A percentile compares a stretch with the other conserved stretches of the same genome.
Conservation (phyloP, 192 early-diverging fungal genomes). For the Chytriomyces hyalinus region DNA sequence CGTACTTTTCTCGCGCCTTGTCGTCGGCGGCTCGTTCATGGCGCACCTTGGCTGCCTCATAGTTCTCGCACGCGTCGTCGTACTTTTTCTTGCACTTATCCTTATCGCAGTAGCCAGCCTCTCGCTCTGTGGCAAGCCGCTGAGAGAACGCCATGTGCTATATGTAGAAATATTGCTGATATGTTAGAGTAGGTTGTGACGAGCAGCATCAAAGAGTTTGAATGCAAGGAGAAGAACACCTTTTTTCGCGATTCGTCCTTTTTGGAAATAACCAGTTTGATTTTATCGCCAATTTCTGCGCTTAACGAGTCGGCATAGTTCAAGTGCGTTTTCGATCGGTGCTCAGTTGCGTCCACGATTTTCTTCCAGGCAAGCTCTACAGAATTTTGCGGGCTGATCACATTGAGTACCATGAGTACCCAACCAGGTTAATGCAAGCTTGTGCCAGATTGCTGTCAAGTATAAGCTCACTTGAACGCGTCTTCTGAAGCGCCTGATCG, state of each 20-base stretch:
- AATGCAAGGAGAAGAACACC: slow-evolving; percentile 38
- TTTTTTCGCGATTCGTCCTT: slow-evolving; percentile 76
- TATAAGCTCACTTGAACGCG: too few relatives aligned
- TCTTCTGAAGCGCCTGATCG: too few relatives aligned
- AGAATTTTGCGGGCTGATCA: slow-evolving; percentile 48
- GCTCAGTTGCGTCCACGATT: slow-evolving; percentile 63
- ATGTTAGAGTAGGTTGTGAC: neutral
- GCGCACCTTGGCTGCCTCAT: slow-evolving; percentile 63
- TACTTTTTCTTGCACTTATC: slow-evolving; percentile 69
- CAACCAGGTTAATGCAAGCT: too few relatives aligned
- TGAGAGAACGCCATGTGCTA: slow-evolving; percentile 73
- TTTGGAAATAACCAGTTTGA: slow-evolving; percentile 59
- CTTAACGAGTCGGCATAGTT: slow-evolving; percentile 60
- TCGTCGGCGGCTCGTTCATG: slow-evolving; percentile 66
- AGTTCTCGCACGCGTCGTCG: slow-evolving; percentile 68
- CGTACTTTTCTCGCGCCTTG: slow-evolving; percentile 58
- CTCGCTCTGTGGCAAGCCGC: slow-evolving; percentile 62
- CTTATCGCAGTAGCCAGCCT: slow-evolving; percentile 64
- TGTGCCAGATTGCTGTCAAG: too few relatives aligned
- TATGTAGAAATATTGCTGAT: slow-evolving; percentile 1
- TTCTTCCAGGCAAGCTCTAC: slow-evolving; percentile 62
- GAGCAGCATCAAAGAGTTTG: neutral
- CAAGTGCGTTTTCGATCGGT: slow-evolving; percentile 54
- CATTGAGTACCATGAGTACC: neutral
- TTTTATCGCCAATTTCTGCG: slow-evolving; percentile 54